Evolutionary conservation across 495 filamentous ascomycete genomes (phyloP).

Genomic region (Aspergillus cavernicola): DNA sequence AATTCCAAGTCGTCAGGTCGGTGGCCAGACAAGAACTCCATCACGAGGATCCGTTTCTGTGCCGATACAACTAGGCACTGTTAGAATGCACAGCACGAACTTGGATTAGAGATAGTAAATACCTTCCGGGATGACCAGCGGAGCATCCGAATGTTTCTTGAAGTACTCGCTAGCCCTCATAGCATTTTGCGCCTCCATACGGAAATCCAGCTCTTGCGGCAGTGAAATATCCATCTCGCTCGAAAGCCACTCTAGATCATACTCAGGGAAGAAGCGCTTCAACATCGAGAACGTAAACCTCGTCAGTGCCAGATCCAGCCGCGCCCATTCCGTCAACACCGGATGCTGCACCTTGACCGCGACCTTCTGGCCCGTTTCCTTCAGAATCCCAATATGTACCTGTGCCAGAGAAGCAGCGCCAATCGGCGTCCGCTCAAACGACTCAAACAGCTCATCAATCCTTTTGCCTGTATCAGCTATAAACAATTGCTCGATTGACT

Average conservation of each 20-base stretch:
- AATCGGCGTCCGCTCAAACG: constrained; percentile 75
- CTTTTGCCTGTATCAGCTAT: constrained; percentile 72
- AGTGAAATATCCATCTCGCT: constrained; percentile 88
- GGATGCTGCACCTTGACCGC: constrained; percentile 99
- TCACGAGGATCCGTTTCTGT: constrained; percentile 83
- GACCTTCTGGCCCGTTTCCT: constrained; percentile 81
- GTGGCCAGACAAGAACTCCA: constrained; percentile 86
- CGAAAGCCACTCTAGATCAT: constrained; percentile 93
- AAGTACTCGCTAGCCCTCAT: constrained; percentile 76
- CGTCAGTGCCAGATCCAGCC: constrained; percentile 82
- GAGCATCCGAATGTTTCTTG: constrained; percentile 58
- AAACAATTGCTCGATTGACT: constrained; percentile 86
- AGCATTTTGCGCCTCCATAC: constrained; percentile 84
- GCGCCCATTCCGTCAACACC: constrained; percentile 83
- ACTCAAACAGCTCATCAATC: constrained; percentile 78
- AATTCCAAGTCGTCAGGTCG: constrained; percentile 87
- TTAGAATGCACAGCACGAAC: constrained; percentile 15
- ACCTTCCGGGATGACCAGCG: constrained; percentile 81
- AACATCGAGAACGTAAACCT: constrained; percentile 84
- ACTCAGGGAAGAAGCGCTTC: constrained; percentile 93
- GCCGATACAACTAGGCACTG: constrained; percentile 79
- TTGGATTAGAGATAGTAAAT: neutral
- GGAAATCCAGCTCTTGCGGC: constrained; percentile 88
- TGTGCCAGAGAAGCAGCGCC: constrained; percentile 94
- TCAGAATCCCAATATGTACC: constrained; percentile 86